Conservation (phyloP, 1,284 basidiomycete genomes). For the Boletus holoroseus region DNA sequence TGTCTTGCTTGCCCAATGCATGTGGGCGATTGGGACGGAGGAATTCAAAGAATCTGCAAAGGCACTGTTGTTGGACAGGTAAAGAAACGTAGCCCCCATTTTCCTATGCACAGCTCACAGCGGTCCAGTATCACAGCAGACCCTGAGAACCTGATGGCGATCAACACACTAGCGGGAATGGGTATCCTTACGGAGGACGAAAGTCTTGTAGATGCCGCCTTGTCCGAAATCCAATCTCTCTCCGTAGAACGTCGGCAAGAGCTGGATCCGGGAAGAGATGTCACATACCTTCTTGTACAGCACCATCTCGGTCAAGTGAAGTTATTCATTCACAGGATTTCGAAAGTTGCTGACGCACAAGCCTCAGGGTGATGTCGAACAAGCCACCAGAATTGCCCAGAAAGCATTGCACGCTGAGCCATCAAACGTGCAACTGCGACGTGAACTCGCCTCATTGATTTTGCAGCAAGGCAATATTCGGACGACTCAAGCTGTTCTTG, state of each 20-base stretch:
- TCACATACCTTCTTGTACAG: conserved; percentile 62
- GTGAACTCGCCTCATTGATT: conserved; percentile 48
- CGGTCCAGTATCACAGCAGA: conserved; percentile 55
- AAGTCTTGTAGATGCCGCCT: conserved; percentile 78
- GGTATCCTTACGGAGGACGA: conserved; percentile 78
- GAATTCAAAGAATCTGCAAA: conserved; percentile 77
- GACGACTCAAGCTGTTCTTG: conserved; percentile 39
- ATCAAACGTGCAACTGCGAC: conserved; percentile 42
- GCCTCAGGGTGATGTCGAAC: conserved; percentile 43
- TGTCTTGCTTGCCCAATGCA: conserved; percentile 70
- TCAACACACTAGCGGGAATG: conserved; percentile 81
- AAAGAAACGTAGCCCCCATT: conserved; percentile 22
- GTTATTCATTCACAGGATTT: conserved; percentile 1
- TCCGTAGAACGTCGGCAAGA: conserved; percentile 55
- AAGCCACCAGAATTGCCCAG: conserved; percentile 52
- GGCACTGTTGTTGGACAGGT: conserved; percentile 81
- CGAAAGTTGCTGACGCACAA: conserved; percentile 1
- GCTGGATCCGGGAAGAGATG: conserved; percentile 62
- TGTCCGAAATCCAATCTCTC: conserved; percentile 73
- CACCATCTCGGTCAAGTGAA: conserved; percentile 63
- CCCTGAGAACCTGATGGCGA: conserved; percentile 70
- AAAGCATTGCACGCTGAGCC: conserved; percentile 55
- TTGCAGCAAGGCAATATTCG: conserved; percentile 44
- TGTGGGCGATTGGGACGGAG: conserved; percentile 75
- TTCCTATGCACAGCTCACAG: conserved; percentile 13